These are phyloP conservation scores for Gamsiella multidivaricata DNA, from an alignment of 192 early-diverging fungal species.

Conservation along the genomic window DNA sequence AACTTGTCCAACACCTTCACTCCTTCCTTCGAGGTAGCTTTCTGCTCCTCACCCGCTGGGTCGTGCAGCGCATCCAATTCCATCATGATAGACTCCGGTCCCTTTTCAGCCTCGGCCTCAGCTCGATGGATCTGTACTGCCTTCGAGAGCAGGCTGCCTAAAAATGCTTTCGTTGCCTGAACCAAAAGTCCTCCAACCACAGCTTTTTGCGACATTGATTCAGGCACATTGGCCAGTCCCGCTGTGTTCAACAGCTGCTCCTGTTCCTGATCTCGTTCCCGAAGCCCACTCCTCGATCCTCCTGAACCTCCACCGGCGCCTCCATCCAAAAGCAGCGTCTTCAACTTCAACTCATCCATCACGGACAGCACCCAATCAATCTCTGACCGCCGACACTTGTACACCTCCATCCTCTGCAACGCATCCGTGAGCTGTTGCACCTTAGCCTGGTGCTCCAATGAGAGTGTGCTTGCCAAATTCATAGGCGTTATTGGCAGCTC, in stretches of 20 bases:
- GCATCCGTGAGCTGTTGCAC: conserved; percentile 31
- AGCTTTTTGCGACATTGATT: conserved; percentile 59
- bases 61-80: conserved; percentile 39
- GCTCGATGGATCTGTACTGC: conserved; percentile 53
- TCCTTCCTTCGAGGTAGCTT: background rate
- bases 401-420: conserved; percentile 43
- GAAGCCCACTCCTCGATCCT: conserved; percentile 13
- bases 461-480: background rate
- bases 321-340: conserved; percentile 41
- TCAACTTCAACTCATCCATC: conserved; percentile 51
- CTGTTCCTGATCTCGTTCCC: conserved; percentile 27
- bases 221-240: conserved; percentile 34
- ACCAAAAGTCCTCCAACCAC: conserved; percentile 60
- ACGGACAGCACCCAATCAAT: conserved; percentile 54
- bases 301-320: conserved; percentile 19
- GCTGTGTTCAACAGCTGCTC: conserved; percentile 23
- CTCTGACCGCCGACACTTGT: conserved; percentile 45
- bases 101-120: conserved; percentile 47
- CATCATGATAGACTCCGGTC: conserved; percentile 38
- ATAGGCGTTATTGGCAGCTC: conserved; percentile 11
- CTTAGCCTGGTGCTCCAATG: conserved; percentile 5
- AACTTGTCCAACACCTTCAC: conserved; percentile 50
- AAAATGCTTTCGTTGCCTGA: conserved; percentile 61
- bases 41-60: conserved; percentile 20
- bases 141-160: conserved; percentile 55